Base-by-base conservation (phyloP, 2,329 filamentous ascomycete species). In the Talaromyces pinophilus region DNA sequence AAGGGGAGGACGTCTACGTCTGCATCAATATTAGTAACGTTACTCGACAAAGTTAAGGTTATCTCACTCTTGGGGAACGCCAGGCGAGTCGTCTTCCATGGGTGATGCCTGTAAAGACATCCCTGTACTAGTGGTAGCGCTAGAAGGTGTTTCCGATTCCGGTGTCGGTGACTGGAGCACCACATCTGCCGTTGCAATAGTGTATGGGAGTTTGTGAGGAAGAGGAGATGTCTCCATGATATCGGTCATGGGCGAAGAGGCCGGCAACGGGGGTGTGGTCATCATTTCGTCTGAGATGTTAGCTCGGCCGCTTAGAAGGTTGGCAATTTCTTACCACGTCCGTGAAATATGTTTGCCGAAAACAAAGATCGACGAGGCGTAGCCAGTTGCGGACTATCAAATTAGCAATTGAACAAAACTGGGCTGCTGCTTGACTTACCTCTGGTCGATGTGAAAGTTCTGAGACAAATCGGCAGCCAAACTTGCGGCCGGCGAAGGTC, bases 391-490 rank as follows among this genome's bases (percentile, higher is more conserved):
- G 92, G 92, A 79, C 92, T 96, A 79, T 25, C 8, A 10, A 54
- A 28, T 60, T n/a, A 60, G 19, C 22, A 28, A 46, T 60, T 52
- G 35, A 38, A 15, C 15, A 22, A 1, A 38, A 38, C 17, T 50
- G 10, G 11, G n/a, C 7, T 38, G 30, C 13, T 30, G 46, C 13
- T 59, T 50, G 69, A 68, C 69, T 71, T 70, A 97, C 94, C 93
- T 97, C 75, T 90, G 92, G 80, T 97, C 93, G 77, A 98, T 91
- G 77, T 94, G 91, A 78, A 98, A 96, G 83, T 98, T 99, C 77
- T 97, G 93, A 67, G 93, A 97, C 73, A 98, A 85, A 80, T 99
- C 95, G 69, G 93, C 93, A 50, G 93, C 94, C 72, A 99, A 83
- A 75, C 92, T 96, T 62, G 92, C 89, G 42, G 93, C 93, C 5